Conservation (phyloP, 441 rosid species). For the Gossypium davidsonii region DNA sequence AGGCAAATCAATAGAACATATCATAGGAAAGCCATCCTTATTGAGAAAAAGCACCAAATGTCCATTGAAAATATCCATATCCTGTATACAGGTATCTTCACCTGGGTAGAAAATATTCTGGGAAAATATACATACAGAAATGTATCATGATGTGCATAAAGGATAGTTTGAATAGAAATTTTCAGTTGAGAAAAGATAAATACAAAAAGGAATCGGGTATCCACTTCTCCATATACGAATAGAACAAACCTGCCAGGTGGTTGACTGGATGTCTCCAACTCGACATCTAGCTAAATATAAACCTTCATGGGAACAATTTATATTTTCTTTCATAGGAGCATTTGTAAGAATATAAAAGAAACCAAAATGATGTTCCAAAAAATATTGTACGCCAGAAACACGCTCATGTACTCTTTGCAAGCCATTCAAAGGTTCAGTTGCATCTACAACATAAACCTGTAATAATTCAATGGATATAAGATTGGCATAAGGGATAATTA, state of each 20-base stretch:
- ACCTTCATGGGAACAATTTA: slow-evolving; percentile 36
- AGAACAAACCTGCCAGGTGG: slow-evolving; percentile 53
- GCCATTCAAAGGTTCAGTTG: slow-evolving; percentile 42
- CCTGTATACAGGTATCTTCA: slow-evolving; percentile 57
- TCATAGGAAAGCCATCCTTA: slow-evolving; percentile 47
- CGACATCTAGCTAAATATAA: slow-evolving; percentile 57
- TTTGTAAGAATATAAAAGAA: slow-evolving; percentile 75
- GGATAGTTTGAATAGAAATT: background rate
- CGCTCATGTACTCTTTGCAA: slow-evolving; percentile 53
- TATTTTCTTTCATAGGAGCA: slow-evolving; percentile 41
- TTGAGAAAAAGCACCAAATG: slow-evolving; percentile 62
- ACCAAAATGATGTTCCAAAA: slow-evolving; percentile 76
- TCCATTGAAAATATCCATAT: slow-evolving; percentile 74
- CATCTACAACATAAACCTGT: slow-evolving; percentile 73
- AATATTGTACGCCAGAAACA: slow-evolving; percentile 59
- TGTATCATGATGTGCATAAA: background rate
- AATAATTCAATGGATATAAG: slow-evolving; percentile 21
- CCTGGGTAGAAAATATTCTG: slow-evolving; percentile 64
- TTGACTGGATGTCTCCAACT: slow-evolving; percentile 39
- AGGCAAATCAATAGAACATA: slow-evolving; percentile 71
- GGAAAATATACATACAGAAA: background rate
- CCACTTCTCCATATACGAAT: background rate
- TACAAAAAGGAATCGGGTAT: background rate
- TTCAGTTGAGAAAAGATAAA: background rate
- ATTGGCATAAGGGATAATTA: slow-evolving; percentile 7